Percentiles rank a stretch among this genome's conserved stretches.
These are phyloP conservation scores for Pseudogymnoascus pannorum DNA, from an alignment of 2,329 filamentous ascomycete species.

Conservation along the genomic window DNA sequence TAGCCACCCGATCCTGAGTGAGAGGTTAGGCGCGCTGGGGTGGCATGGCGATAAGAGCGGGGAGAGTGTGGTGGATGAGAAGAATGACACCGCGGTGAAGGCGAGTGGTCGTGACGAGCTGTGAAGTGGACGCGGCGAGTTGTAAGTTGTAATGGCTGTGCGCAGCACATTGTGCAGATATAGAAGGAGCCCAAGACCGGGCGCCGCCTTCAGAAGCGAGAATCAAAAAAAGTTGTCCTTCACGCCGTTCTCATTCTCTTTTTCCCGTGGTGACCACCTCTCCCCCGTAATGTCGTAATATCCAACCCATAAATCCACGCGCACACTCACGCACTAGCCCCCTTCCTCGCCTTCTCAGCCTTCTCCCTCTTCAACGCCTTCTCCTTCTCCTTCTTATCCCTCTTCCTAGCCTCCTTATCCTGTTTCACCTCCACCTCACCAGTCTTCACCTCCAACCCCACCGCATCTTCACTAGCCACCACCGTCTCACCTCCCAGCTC, in stretches of 20 bases:
- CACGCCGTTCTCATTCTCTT: background rate
- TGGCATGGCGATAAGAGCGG: constrained; percentile 62
- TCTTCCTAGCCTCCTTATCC: constrained; percentile 32
- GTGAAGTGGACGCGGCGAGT: constrained; percentile 12
- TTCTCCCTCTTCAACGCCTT: constrained; percentile 48
- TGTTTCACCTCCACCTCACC: constrained; percentile 31
- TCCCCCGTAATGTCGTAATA: background rate
- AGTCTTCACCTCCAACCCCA: constrained; percentile 35
- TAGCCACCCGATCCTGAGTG: constrained; percentile 91
- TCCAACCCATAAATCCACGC: background rate
- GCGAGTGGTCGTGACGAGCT: constrained; percentile 72
- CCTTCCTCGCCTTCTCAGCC: constrained; percentile 43
- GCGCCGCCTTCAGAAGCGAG: background rate
- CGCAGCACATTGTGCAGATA: background rate
- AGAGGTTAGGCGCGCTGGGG: constrained; percentile 82
- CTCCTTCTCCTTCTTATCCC: constrained; percentile 37
- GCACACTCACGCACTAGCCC: background rate
- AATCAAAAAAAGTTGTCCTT: background rate
- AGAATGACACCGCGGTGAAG: constrained; percentile 56
- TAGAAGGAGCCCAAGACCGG: constrained; percentile 11
- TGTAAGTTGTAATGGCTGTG: background rate
- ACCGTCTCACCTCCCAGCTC: constrained; percentile 17
- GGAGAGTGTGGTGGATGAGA: constrained; percentile 40
- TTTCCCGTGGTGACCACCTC: background rate
- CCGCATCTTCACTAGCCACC: constrained; percentile 31